A percentile compares a stretch with the other conserved stretches of the same genome.
These are phyloP conservation scores for Cichorium intybus DNA, from an alignment of 140 eudicot genomes.

Conservation along the genomic window DNA sequence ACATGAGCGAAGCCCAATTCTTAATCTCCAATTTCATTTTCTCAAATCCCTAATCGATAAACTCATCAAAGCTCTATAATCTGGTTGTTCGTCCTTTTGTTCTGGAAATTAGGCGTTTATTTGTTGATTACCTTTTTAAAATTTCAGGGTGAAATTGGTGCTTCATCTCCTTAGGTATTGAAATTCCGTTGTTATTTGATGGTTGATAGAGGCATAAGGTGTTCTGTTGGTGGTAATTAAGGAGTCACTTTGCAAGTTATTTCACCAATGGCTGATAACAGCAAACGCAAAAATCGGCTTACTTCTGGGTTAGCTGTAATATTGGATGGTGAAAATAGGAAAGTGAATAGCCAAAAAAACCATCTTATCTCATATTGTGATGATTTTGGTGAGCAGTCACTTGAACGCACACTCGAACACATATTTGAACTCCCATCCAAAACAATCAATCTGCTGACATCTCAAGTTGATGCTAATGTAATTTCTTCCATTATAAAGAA, in stretches of 20 bases:
- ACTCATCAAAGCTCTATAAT: not conserved
- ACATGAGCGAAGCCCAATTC: not conserved
- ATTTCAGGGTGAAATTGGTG: slow-evolving; percentile 31
- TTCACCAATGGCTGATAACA: slow-evolving; percentile 72
- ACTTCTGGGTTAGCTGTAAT: slow-evolving; percentile 84
- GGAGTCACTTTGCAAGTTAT: slow-evolving; percentile 16
- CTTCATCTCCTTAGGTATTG: slow-evolving; percentile 2
- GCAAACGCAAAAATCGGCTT: slow-evolving; percentile 54
- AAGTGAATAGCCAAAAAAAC: slow-evolving; percentile 53
- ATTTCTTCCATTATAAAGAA: slow-evolving; percentile 63
- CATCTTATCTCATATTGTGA: slow-evolving; percentile 80
- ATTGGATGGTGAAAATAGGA: slow-evolving; percentile 60
- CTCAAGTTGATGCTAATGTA: slow-evolving; percentile 47
- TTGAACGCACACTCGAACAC: slow-evolving; percentile 88
- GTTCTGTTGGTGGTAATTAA: slow-evolving; percentile 13
- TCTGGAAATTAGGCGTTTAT: not conserved
- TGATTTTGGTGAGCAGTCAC: slow-evolving; percentile 92
- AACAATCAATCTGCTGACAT: slow-evolving; percentile 44
- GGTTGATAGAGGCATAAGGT: slow-evolving; percentile 9
- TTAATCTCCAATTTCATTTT: slow-evolving; percentile 1
- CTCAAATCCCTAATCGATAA: not conserved
- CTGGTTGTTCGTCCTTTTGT: not conserved
- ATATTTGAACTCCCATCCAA: slow-evolving; percentile 69
- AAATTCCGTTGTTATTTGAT: slow-evolving; percentile 12
- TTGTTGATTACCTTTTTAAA: slow-evolving; percentile 9